Evolutionary conservation across 768 basidiomycete species (phyloP), one percentile per base, ranked within the genome.

Genomic region (Boletus pseudo-olivaceus): DNA sequence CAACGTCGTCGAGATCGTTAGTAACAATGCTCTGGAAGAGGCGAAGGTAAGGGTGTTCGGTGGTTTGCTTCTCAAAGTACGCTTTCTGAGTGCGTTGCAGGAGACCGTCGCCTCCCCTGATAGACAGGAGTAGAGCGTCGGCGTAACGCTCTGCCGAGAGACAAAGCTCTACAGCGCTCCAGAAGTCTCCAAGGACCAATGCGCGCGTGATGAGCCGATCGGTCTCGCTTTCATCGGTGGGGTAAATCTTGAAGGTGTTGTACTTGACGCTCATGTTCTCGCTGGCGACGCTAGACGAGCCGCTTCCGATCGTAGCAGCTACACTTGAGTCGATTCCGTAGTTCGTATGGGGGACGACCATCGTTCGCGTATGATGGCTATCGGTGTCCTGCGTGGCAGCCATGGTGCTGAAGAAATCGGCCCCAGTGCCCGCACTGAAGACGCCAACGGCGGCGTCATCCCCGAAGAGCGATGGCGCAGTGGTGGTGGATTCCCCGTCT

Each of bases 131-230:
- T 48, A 98, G 88, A 0, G 97, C 97, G 65, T 99, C 97, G 1
- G 97, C 95, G 62, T 84, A 98, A 30, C 95, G 82, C 47, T 93
- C 89, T 0, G 87, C 82, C 0, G 92, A 88, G 15, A 98, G 78
- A 69, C 95, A 97, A 2, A 98, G 77, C 3, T 89, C 85, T 17
- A 98, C 97, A 2, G 97, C 96, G 15, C 85, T 88, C 62, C 83
- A 81, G 59, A 98, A 98, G 69, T 99, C 95, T n/a, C 97, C 96
- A 10, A 98, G 77, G 2, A 99, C 93, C 37, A 98, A 79, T 3
- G 96, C 90, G 65, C 92, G 92, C 2, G 96, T 97, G 60, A 98
- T 80, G 15, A 99, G 77, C 19, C 84, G 78, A 64, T 98, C 95
- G 0, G 85, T 85, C 57, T 96, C 90, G 10, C 86, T 87, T 70